Conservation (phyloP, 2,329 filamentous ascomycete species). For the Nemania bipapillata region DNA sequence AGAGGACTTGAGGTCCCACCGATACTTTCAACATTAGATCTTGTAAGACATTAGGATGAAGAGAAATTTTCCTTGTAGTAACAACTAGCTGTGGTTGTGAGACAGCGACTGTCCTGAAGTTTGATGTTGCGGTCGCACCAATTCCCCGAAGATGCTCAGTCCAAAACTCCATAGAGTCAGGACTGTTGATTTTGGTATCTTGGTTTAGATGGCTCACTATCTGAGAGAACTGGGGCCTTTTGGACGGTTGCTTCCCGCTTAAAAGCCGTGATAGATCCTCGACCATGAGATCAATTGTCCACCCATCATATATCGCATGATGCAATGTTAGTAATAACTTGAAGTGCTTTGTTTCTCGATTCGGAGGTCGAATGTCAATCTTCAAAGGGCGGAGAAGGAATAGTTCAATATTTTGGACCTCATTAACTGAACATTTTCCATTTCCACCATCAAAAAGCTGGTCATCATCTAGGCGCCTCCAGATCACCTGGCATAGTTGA, state of each 20-base stretch:
- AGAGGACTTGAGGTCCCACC: slow-evolving; percentile 75
- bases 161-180: slow-evolving; percentile 73
- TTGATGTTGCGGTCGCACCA: slow-evolving; percentile 66
- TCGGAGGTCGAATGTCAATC: slow-evolving; percentile 62
- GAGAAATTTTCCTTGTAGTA: slow-evolving; percentile 48
- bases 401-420: slow-evolving; percentile 53
- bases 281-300: slow-evolving; percentile 82
- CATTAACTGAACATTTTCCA: slow-evolving; percentile 49
- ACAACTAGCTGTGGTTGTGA: slow-evolving; percentile 46
- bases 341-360: slow-evolving; percentile 40
- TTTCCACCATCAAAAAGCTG: slow-evolving; percentile 56
- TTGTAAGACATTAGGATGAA: slow-evolving; percentile 53
- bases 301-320: slow-evolving; percentile 91
- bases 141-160: slow-evolving; percentile 69
- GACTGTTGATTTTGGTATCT: slow-evolving; percentile 47
- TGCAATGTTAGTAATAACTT: slow-evolving; percentile 71
- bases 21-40: slow-evolving; percentile 55
- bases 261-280: slow-evolving; percentile 71
- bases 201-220: slow-evolving; percentile 62
- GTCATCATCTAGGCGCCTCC: slow-evolving; percentile 60
- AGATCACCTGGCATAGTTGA: slow-evolving; percentile 72
- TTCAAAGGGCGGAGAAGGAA: slow-evolving; percentile 67
- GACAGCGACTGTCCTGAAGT: slow-evolving; percentile 60
- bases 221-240: slow-evolving; percentile 68
- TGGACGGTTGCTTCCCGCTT: slow-evolving; percentile 39